Conservation (phyloP, 768 basidiomycete species). For the Leccinum truebloodii region DNA sequence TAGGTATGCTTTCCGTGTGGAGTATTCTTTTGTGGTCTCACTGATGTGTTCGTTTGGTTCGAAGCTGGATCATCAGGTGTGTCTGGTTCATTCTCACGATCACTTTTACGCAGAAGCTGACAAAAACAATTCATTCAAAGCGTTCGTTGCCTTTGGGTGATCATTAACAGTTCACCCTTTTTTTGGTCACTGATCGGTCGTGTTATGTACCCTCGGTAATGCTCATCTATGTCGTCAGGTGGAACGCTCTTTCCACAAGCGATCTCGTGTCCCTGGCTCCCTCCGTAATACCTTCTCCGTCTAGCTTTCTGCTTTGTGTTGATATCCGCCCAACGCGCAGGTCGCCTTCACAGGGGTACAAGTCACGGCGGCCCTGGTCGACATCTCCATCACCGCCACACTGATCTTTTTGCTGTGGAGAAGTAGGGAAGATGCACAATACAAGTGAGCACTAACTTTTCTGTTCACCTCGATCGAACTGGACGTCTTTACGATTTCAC, state of each 20-base stretch:
- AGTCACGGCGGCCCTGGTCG: conserved; percentile 10
- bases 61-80: conserved; percentile 15
- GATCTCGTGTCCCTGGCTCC: conserved; percentile 12
- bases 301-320: not conserved
- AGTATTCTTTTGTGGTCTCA: not conserved
- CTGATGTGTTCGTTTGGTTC: not conserved
- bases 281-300: conserved; percentile 1
- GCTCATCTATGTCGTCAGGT: conserved; percentile 10
- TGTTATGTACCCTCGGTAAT: not conserved
- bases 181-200: not conserved
- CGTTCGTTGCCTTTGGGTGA: conserved; percentile 17
- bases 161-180: not conserved
- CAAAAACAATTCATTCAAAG: conserved; percentile 11
- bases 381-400: conserved; percentile 17
- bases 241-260: conserved; percentile 11
- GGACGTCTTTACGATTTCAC: not conserved
- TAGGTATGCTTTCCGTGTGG: conserved; percentile 10
- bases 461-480: not conserved
- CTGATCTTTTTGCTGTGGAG: conserved; percentile 14
- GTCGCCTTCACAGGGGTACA: conserved; percentile 10
- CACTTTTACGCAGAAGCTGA: not conserved
- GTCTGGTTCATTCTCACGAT: not conserved
- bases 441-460: conserved; percentile 2
- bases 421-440: conserved; percentile 19
- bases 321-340: not conserved